Percentiles rank a stretch among this genome's conserved stretches.
These are phyloP conservation scores for Lachancea sp. DNA, from an alignment of 805 yeast species.

Conservation along the genomic window DNA sequence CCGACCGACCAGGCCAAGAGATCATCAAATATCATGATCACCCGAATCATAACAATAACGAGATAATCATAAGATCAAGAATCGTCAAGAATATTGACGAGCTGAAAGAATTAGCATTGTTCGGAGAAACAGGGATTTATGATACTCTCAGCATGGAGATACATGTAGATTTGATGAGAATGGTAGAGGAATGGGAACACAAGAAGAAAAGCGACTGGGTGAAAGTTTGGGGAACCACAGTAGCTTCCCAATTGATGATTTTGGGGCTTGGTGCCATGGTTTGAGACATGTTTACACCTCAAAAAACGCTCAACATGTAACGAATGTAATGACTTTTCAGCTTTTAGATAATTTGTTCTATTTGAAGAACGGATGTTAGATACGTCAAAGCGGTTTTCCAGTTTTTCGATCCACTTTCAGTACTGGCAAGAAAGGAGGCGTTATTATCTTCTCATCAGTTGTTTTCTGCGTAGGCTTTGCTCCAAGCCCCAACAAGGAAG, in stretches of 20 bases:
- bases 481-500: constrained; percentile 46
- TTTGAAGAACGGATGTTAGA: too few species aligned
- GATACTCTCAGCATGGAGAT: constrained; percentile 50
- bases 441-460: constrained; percentile 12
- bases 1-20: constrained; percentile 15
- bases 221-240: constrained; percentile 50
- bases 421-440: constrained; percentile 35
- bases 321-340: constrained; percentile 1
- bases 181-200: constrained; percentile 49
- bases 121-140: constrained; percentile 39
- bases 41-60: constrained; percentile 20
- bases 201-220: constrained; percentile 41
- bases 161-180: constrained; percentile 49
- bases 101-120: constrained; percentile 34
- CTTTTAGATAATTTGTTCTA: too few species aligned
- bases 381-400: constrained; percentile 14
- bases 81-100: constrained; percentile 42
- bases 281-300: constrained; percentile 14
- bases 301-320: neutral
- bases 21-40: constrained; percentile 35
- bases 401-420: constrained; percentile 26
- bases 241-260: constrained; percentile 51
- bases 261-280: constrained; percentile 58
- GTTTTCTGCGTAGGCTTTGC: constrained; percentile 33
- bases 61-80: constrained; percentile 35